phyloP scores from a whole-genome alignment of 768 basidiomycete species.

The Terana coerulea region DNA sequence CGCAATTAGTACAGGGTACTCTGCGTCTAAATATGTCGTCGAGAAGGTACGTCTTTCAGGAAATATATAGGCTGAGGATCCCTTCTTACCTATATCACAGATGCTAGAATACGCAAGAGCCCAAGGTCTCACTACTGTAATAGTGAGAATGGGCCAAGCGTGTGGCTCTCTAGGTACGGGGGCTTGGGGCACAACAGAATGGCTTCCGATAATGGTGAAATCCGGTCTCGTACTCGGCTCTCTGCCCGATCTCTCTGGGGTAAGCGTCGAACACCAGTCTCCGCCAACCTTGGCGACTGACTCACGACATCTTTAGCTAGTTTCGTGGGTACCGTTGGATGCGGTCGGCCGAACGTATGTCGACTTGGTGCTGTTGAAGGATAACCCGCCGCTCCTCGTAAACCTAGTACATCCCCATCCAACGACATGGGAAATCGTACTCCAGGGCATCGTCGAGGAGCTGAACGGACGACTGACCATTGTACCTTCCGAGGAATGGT shows the following conservation, averaged over 20 bases:
- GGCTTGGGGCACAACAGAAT: conserved; percentile 27
- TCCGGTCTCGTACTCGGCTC: conserved; percentile 12
- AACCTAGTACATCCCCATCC: conserved; percentile 18
- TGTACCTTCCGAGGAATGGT: conserved; percentile 6
- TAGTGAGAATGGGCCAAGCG: conserved; percentile 27
- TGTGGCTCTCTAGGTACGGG: conserved; percentile 21
- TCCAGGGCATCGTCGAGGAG: not conserved
- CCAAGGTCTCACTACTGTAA: not conserved
- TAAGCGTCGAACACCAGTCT: not conserved
- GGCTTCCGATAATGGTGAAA: conserved; percentile 24
- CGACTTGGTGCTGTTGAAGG: not conserved
- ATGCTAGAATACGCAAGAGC: conserved; percentile 3
- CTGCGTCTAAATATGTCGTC: conserved; percentile 38
- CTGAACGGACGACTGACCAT: not conserved
- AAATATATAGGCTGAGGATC: not conserved
- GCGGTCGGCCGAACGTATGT: not conserved
- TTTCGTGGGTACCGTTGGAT: conserved; percentile 11
- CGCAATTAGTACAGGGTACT: conserved; percentile 33
- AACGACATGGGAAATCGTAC: conserved; percentile 9
- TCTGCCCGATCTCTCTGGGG: conserved; percentile 6
- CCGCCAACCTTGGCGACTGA: too few relatives aligned
- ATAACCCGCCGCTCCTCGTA: conserved; percentile 4
- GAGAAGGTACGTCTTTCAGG: conserved; percentile 25
- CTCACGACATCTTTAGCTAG: not conserved
- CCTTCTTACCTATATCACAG: not conserved